Evolutionary conservation across 2,329 filamentous ascomycete species (phyloP), one percentile per base, ranked within the genome.

Genomic region (Phialophora macrospora): DNA sequence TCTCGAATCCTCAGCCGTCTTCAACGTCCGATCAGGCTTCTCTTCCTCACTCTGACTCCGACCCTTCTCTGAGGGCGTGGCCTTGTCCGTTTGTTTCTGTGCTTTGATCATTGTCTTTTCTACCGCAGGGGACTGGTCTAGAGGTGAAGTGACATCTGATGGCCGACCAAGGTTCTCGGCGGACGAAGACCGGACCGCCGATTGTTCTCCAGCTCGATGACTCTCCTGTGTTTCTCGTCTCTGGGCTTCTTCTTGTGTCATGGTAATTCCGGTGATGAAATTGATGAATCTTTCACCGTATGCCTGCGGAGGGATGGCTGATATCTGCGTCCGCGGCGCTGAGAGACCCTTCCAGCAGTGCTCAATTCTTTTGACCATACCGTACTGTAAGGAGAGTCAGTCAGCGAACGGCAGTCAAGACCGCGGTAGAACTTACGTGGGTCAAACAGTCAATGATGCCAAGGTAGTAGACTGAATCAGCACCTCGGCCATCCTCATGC

Each of bases 391-490:
- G 64, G 60, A 69, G 60, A 41, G 57, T 63, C 60, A 63, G 64
- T 67, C 58, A 41, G 51, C 38, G 22, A 58, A 17, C 60, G 14
- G 17, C 11, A 44, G 14, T 34, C 28, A 41, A 26, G 11, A 2
- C 17, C 4, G 28, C 52, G 14, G 3, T 6, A 38, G 61, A 60
- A 86, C 91, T 87, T 85, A 96, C 93, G 77, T 97, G 92, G 73
- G 95, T 99, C 73, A 99, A 83, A 78, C 95, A 99, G 79, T 99
- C 95, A 77, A 99, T 99, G 73, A 99, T 96, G 41, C 95, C 96
- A 7, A 99, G 87, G 76, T 99, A 99, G 79, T 99, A 99, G 49
- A 99, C 93, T 79, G 97, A 92, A 62, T 97, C 92, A 1, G 90
- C 93, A 1, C 91, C 87, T 17, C 82, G 81, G 68, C 96, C 90